These are phyloP conservation scores for Teratosphaeria gauchensis DNA, from an alignment of 2,329 filamentous ascomycete genomes.

Conservation along the genomic window DNA sequence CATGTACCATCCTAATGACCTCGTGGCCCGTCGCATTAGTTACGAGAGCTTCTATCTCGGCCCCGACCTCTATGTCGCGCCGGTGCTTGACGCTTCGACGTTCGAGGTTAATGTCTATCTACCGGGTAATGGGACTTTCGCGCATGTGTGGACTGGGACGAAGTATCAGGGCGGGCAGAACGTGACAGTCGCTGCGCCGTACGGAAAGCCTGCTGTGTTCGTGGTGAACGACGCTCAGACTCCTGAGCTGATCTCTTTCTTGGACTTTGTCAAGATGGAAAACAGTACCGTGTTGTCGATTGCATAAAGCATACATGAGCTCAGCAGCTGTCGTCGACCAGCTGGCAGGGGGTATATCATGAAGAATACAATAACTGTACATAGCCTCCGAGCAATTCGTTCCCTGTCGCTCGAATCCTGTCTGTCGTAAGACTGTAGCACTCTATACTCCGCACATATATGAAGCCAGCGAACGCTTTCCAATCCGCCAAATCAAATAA, in stretches of 20 bases:
- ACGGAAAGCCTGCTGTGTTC: slow-evolving; percentile 22
- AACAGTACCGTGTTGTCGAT: slow-evolving; percentile 10
- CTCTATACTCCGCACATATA: neutral
- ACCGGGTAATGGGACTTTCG: slow-evolving; percentile 15
- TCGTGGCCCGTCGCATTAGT: slow-evolving; percentile 14
- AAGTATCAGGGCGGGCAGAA: slow-evolving; percentile 16
- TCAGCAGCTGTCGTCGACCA: neutral
- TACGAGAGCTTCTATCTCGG: slow-evolving; percentile 23
- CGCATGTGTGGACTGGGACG: slow-evolving; percentile 18
- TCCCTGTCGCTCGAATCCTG: neutral
- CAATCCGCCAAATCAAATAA: neutral
- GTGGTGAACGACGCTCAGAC: slow-evolving; percentile 15
- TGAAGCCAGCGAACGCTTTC: neutral
- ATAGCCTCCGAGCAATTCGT: neutral
- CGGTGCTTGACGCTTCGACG: slow-evolving; percentile 16
- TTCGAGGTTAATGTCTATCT: slow-evolving; percentile 17
- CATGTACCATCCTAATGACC: slow-evolving; percentile 17
- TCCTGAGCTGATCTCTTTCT: slow-evolving; percentile 15
- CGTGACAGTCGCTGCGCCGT: slow-evolving; percentile 16
- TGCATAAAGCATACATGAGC: neutral
- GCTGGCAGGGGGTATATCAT: neutral
- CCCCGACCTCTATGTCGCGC: slow-evolving; percentile 19
- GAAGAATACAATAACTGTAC: neutral
- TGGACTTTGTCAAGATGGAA: slow-evolving; percentile 20
- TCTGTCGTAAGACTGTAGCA: neutral